Evolutionary conservation across 495 filamentous ascomycete species (phyloP), one percentile per base, ranked within the genome.

Genomic region (Parmelia sp.): DNA sequence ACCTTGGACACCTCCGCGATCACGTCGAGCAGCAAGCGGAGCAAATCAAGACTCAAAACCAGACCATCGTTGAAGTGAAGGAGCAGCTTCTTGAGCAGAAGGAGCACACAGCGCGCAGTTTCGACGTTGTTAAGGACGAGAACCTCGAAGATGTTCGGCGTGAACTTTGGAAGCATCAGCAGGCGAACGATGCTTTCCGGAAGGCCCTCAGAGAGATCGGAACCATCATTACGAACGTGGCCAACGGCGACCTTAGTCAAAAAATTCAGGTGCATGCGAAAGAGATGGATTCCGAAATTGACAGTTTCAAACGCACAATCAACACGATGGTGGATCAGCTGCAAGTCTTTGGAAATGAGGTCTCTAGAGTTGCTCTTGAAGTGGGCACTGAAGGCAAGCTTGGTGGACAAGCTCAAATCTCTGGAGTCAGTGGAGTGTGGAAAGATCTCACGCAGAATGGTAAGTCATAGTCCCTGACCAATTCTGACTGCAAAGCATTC

Each of bases 291-390:
- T 92, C 94, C 1, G 95, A 99, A 80, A 99, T 99, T 71, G 91
- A 90, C n/a, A 93, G 89, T 7, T 99, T 99, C 83, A 99, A 99
- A 79, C 87, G 90, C 62, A 97, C 92, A 21, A 87, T 81, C 78
- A 99, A 99, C 72, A 96, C 88, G 61, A 99, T 99, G 94, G 96
- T 97, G 84, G 94, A 97, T 73, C 94, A 97, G 77, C 82, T 98
- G 61, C 92, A 97, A 74, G 89, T 94, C 60, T 98, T 98, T 76
- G 92, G 94, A 71, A 93, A 89, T 74, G 92, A 98, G 78, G 94
- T 98, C 69, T 97, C 95, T 64, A 87, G 91, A 69, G 89, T 98
- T 67, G 94, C 94, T 44, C 89, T 91, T 76, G 94, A 97, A 74
- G 95, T 97, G 77, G 94, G 94, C 70, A 98, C 95, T 21, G 94